Percentiles rank a stretch among this genome's conserved stretches.
These are phyloP conservation scores for Eucalyptus polyanthemos DNA, from an alignment of 345 rosid genomes.

Conservation along the genomic window DNA sequence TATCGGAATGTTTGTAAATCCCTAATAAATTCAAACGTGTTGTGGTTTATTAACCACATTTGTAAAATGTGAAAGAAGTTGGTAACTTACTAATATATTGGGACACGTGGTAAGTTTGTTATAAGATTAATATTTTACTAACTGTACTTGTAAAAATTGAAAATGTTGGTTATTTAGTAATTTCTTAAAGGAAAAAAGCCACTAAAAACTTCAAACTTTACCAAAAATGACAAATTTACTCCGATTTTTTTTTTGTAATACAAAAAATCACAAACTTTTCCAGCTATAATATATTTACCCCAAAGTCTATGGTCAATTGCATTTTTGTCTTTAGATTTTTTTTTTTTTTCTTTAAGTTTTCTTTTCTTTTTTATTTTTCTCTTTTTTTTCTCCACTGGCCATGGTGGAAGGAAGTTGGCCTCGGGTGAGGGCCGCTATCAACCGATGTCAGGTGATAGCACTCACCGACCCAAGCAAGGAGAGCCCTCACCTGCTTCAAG, in stretches of 20 bases:
- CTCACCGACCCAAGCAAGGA: too few relatives aligned
- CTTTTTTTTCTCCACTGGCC: fast-evolving
- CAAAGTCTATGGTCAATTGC: fast-evolving
- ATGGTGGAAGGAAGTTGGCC: fast-evolving
- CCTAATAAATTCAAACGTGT: background rate
- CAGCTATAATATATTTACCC: fast-evolving
- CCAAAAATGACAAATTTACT: fast-evolving
- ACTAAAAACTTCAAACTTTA: fast-evolving
- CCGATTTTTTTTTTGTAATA: fast-evolving
- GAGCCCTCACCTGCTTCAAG: fast-evolving
- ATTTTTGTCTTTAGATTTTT: fast-evolving
- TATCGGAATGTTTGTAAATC: background rate
- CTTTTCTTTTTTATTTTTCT: too few relatives aligned
- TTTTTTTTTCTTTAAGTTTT: too few relatives aligned
- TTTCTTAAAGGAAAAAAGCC: background rate
- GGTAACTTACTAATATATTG: background rate
- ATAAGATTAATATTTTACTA: background rate
- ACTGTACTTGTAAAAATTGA: background rate
- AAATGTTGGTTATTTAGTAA: background rate
- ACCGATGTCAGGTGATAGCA: fast-evolving
- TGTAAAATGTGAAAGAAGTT: background rate
- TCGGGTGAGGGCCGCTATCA: fast-evolving
- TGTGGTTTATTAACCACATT: too few relatives aligned
- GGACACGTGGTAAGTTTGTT: background rate
- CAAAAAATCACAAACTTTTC: fast-evolving